Base-by-base conservation (phyloP, 495 filamentous ascomycete genomes). In the Poronia punctata region DNA sequence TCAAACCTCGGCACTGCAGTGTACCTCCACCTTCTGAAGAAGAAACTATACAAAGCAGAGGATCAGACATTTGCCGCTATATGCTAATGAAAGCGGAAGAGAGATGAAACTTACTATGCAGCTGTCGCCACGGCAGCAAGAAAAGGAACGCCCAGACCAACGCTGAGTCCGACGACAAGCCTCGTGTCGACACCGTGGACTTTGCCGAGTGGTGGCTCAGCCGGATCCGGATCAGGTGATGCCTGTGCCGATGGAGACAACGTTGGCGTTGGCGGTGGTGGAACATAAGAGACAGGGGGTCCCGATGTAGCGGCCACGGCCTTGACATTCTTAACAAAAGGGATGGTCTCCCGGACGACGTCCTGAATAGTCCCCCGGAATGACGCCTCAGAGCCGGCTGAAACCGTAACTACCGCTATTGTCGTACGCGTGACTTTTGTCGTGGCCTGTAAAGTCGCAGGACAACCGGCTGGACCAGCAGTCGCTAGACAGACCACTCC, bases 401-500 rank as follows among this genome's bases (percentile, higher is more conserved):
- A 49, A 1, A 73, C 59, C 7, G 64, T 45, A 2, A 62, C 61
- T 7, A 66, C 40, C 10, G 52, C 41, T 0, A 67, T 67, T 9
- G 53, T 43, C 2, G 50, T 54, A 2, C 54, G 56, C 8, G 53
- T 59, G 2, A 53, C 45, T 7, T 52, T 60, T 0, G 53, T 52
- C 2, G 68, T 69, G 9, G 50, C 60, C 35, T 72, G 72, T 12
- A 65, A 52, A 3, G 64, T 66, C 9, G 36, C 58, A 1, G 73
- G 72, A 41, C 73, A 77, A 48, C 67, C 64, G 36, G 67, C 38
- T 8, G 70, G 27, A 11, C 64, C 66, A 0, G 61, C 48, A 7
- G 40, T 19, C 9, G 59, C 60, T 6, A 56, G 20, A 41, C 71
- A 76, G 12, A 37, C 45, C 14, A 57, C 44, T 18, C 55, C 71